Conservation (phyloP, 495 filamentous ascomycete species). For the Zalerion maritima region DNA sequence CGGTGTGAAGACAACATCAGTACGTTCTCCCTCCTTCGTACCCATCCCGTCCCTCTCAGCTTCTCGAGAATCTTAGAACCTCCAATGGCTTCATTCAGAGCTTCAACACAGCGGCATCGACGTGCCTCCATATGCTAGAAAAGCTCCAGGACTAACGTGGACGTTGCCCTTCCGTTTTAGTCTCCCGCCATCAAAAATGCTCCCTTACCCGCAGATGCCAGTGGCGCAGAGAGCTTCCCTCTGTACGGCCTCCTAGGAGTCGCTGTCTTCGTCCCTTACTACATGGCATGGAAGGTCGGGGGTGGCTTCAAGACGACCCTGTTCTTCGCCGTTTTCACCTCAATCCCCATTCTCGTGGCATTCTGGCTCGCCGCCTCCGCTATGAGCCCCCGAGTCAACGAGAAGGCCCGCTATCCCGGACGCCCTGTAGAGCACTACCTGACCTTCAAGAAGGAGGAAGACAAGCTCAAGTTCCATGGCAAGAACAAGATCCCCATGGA, state of each 20-base stretch:
- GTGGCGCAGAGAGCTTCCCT: slow-evolving; percentile 56
- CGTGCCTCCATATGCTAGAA: too few relatives aligned
- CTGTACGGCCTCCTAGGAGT: slow-evolving; percentile 42
- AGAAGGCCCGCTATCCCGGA: slow-evolving; percentile 62
- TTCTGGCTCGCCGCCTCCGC: slow-evolving; percentile 58
- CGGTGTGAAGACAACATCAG: slow-evolving; percentile 60
- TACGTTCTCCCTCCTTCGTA: slow-evolving; percentile 24
- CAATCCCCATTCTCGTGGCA: slow-evolving; percentile 49
- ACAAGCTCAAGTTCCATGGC: slow-evolving; percentile 59
- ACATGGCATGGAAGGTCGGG: slow-evolving; percentile 51
- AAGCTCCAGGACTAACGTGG: too few relatives aligned
- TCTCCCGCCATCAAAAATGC: slow-evolving; percentile 67
- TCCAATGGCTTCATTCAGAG: slow-evolving; percentile 5
- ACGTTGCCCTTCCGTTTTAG: slow-evolving; percentile 26
- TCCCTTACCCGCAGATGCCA: slow-evolving; percentile 62
- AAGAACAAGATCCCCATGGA: slow-evolving; percentile 70
- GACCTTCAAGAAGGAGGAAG: slow-evolving; percentile 61
- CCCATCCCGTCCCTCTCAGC: neutral
- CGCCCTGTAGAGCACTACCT: slow-evolving; percentile 75
- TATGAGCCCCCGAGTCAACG: slow-evolving; percentile 58
- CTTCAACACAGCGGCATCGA: too few relatives aligned
- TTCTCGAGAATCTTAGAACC: neutral
- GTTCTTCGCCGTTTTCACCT: slow-evolving; percentile 52
- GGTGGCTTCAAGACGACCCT: slow-evolving; percentile 57
- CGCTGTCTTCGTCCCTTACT: slow-evolving; percentile 51